Evolutionary conservation across 1,284 basidiomycete species (phyloP).

Genomic region (Marasmius fiardii): DNA sequence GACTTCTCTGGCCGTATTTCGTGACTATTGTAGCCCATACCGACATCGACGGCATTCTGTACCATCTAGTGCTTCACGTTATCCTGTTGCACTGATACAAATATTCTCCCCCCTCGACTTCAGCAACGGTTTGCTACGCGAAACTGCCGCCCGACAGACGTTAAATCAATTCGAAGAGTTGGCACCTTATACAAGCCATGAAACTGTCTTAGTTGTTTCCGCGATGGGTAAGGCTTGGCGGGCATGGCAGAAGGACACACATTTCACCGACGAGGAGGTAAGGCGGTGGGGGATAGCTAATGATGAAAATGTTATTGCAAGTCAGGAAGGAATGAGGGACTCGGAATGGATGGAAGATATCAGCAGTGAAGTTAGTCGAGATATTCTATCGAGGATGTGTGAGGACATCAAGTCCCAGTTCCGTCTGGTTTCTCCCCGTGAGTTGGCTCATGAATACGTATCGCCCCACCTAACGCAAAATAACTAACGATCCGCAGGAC

Average conservation of each 20-base stretch:
- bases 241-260: not conserved
- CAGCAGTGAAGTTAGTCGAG: conserved; percentile 1
- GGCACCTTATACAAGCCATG: not conserved
- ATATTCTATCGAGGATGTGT: conserved; percentile 1
- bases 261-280: not conserved
- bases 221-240: conserved; percentile 7
- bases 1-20: not conserved
- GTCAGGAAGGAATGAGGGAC: not conserved
- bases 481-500: not conserved
- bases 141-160: conserved; percentile 2
- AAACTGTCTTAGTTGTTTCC: not conserved
- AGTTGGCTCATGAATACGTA: not conserved
- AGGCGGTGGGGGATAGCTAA: not conserved
- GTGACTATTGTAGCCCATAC: not conserved
- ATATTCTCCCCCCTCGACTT: conserved; percentile 8
- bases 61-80: not conserved
- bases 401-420: not conserved
- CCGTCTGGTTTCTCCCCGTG: not conserved
- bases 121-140: not conserved
- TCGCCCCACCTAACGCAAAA: not conserved
- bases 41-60: not conserved
- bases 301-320: not conserved
- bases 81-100: conserved; percentile 4
- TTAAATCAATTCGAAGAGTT: not conserved
- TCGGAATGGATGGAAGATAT: conserved; percentile 9